Conservation (phyloP, 2,329 filamentous ascomycete genomes). For the Ophiostoma angusticollis region DNA sequence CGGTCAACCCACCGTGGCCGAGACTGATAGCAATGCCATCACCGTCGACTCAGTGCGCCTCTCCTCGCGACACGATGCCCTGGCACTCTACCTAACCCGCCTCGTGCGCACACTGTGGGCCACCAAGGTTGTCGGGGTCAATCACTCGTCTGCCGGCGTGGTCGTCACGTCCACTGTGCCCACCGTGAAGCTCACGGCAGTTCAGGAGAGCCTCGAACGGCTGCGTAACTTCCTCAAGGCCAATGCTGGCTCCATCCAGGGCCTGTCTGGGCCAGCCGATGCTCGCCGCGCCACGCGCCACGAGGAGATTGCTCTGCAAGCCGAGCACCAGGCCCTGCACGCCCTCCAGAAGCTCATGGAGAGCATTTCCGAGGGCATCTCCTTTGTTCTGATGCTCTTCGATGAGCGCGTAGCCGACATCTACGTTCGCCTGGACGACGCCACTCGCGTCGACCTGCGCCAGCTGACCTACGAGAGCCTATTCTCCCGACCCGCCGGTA, state of each 20-base stretch:
- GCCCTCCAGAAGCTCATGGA: slow-evolving; percentile 75
- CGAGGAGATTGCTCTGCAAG: slow-evolving; percentile 84
- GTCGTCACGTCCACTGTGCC: slow-evolving; percentile 55
- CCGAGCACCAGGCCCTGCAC: slow-evolving; percentile 84
- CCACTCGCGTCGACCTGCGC: slow-evolving; percentile 54
- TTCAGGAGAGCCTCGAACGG: slow-evolving; percentile 70
- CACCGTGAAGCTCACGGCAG: slow-evolving; percentile 53
- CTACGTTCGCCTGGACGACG: slow-evolving; percentile 59
- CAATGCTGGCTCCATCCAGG: slow-evolving; percentile 89
- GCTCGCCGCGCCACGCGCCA: slow-evolving; percentile 70
- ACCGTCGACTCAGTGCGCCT: slow-evolving; percentile 73
- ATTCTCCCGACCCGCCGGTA: slow-evolving; percentile 67
- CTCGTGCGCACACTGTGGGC: slow-evolving; percentile 87
- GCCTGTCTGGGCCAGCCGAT: slow-evolving; percentile 79
- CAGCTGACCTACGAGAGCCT: slow-evolving; percentile 78
- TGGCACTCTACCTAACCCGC: slow-evolving; percentile 76
- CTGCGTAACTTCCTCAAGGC: slow-evolving; percentile 69
- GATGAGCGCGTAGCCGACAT: slow-evolving; percentile 90
- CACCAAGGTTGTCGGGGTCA: slow-evolving; percentile 58
- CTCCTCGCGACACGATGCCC: slow-evolving; percentile 78
- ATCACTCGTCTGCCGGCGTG: slow-evolving; percentile 52
- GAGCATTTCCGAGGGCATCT: slow-evolving; percentile 90
- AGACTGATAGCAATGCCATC: slow-evolving; percentile 57
- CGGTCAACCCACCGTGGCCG: slow-evolving; percentile 71
- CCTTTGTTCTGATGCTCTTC: slow-evolving; percentile 87